A percentile compares a stretch with the other conserved stretches of the same genome.
phyloP scores from a whole-genome alignment of 2,329 filamentous ascomycete genomes.

The Alternaria infectoria region DNA sequence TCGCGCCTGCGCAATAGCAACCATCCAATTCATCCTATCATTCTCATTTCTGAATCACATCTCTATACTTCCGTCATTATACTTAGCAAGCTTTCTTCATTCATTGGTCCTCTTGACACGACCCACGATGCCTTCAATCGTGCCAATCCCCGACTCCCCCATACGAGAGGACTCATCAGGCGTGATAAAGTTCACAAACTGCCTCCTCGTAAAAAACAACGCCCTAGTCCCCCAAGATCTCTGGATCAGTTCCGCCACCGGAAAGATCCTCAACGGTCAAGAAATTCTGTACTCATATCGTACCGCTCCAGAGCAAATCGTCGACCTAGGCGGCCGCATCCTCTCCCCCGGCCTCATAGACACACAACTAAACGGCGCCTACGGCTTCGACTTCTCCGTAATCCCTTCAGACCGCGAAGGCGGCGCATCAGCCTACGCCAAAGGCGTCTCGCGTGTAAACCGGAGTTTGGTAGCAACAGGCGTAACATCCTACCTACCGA shows the following conservation, averaged over 20 bases:
- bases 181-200: conserved; percentile 90
- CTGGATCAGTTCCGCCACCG: conserved; percentile 84
- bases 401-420: conserved; percentile 70
- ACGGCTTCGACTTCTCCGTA: conserved; percentile 89
- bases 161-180: conserved; percentile 45
- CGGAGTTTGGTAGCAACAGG: conserved; percentile 75
- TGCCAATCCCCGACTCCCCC: conserved; percentile 41
- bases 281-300: conserved; percentile 71
- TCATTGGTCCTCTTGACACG: background rate
- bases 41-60: conserved; percentile 16
- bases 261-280: conserved; percentile 78
- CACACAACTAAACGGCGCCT: conserved; percentile 88
- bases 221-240: conserved; percentile 76
- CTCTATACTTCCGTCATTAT: background rate
- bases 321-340: conserved; percentile 82
- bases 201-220: conserved; percentile 73
- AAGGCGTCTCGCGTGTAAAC: conserved; percentile 75
- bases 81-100: conserved; percentile 9
- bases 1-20: conserved; percentile 30
- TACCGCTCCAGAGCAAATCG: conserved; percentile 71
- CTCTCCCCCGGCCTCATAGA: conserved; percentile 88
- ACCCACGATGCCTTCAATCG: conserved; percentile 49
- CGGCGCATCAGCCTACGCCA: conserved; percentile 65
- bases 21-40: conserved; percentile 17
- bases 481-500: conserved; percentile 87